These are phyloP conservation scores for Hypoxylon rickii DNA, from an alignment of 495 filamentous ascomycete species.

Conservation along the genomic window DNA sequence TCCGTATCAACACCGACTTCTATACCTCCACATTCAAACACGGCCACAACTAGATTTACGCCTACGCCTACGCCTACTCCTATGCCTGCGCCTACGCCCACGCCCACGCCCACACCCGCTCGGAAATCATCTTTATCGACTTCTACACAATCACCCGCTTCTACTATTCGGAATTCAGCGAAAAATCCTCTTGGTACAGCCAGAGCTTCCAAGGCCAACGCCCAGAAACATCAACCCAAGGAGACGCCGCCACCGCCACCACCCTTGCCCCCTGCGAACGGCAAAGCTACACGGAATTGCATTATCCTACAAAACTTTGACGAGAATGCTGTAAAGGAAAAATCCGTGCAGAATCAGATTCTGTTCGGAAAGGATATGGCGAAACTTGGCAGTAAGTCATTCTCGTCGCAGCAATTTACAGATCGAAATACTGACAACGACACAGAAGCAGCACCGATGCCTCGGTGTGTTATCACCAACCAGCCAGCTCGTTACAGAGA, in stretches of 20 bases:
- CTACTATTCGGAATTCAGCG: slow-evolving; percentile 9
- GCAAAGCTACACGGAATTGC: slow-evolving; percentile 50
- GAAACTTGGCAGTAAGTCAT: slow-evolving; percentile 54
- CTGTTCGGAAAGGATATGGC: slow-evolving; percentile 58
- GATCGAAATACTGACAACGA: slow-evolving; percentile 17
- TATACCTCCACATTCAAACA: too few relatives aligned
- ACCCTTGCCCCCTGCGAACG: slow-evolving; percentile 34
- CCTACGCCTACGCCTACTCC: slow-evolving; percentile 6
- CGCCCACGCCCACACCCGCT: slow-evolving; percentile 10
- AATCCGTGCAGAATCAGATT: slow-evolving; percentile 58
- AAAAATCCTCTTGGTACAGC: slow-evolving; percentile 14
- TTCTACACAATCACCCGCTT: background rate
- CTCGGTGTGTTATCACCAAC: slow-evolving; percentile 78
- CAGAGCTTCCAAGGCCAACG: slow-evolving; percentile 28
- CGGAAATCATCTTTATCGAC: slow-evolving; percentile 9
- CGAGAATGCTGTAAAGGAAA: slow-evolving; percentile 57
- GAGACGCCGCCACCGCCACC: slow-evolving; percentile 27
- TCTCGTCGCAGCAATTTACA: background rate
- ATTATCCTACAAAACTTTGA: slow-evolving; percentile 64
- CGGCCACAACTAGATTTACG: background rate
- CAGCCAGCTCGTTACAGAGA: slow-evolving; percentile 78
- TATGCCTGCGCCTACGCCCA: slow-evolving; percentile 6
- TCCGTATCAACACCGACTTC: background rate
- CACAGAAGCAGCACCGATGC: slow-evolving; percentile 50
- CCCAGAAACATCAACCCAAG: slow-evolving; percentile 32